Base-by-base conservation (phyloP, 345 rosid species). In the Corchorus capsularis region DNA sequence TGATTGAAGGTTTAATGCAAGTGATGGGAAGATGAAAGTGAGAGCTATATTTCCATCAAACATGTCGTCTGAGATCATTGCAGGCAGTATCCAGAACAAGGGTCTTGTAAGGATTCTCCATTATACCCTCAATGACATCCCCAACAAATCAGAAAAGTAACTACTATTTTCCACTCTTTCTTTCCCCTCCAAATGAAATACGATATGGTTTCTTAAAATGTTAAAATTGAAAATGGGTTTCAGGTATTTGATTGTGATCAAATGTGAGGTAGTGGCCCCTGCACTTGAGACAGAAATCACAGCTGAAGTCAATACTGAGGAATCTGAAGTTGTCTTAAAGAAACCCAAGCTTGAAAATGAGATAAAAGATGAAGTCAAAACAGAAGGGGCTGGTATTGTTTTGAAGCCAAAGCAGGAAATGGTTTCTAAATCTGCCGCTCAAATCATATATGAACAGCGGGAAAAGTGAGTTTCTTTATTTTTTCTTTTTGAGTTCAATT, bases 131-230 rank as follows among this genome's bases (percentile, higher is more conserved):
- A 95, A 93, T 20, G 99, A 95, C 34, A 88, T 95, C 39, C 87
- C 99, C n/a, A 85, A 83, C 83, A 95, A 93, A 83, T 76, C 93
- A 6, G 96, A 91, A 63, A 92, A 93, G 97, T 93, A 83, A 75
- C 49, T 3, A 3, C 0, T 7, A 17, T 12, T n/a, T 66, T 37
- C n/a, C n/a, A 13, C 27, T 19, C 4, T 52, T n/a, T 61, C 1
- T 4, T 4, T 43, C 0, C 1, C 17, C 22, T 3, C 32, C 19
- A 52, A 9, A 27, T 27, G 22, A 19, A 34, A 20, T 54, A 20
- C 15, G n/a, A 11, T 17, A 16, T 13, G 10, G 54, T 19, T 53
- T 69, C 22, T 70, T 63, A 77, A 41, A 43, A 34, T 69, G 16
- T 52, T 52, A 4, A 12, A 9, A 8, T 9, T 16, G 55, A 11